Percentiles rank a stretch among this genome's conserved stretches.
These are phyloP conservation scores for Lactifluus hygrophoroides DNA, from an alignment of 768 basidiomycete species.

Conservation along the genomic window DNA sequence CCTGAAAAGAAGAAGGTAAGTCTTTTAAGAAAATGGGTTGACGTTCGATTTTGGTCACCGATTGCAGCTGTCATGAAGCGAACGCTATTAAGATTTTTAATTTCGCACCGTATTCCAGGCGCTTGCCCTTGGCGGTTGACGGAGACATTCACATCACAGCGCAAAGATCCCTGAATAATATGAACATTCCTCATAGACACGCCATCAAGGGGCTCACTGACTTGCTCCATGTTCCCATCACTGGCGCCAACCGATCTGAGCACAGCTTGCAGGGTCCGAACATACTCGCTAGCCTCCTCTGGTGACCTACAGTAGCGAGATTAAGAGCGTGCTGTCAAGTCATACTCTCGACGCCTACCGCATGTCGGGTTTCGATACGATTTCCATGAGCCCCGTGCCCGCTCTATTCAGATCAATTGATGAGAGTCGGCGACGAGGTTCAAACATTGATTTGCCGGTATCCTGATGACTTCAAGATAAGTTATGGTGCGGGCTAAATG, in stretches of 20 bases:
- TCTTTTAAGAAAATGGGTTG: not conserved
- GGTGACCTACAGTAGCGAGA: slow-evolving; percentile 42
- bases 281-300: slow-evolving; percentile 86
- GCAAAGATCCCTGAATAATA: slow-evolving; percentile 70
- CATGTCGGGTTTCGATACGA: slow-evolving; percentile 91
- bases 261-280: slow-evolving; percentile 70
- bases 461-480: slow-evolving; percentile 44
- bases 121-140: slow-evolving; percentile 58
- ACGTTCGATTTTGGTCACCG: slow-evolving; percentile 34
- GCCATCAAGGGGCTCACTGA: slow-evolving; percentile 27
- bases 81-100: slow-evolving; percentile 94
- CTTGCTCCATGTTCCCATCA: slow-evolving; percentile 97
- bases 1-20: slow-evolving; percentile 35
- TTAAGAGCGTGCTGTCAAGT: not conserved
- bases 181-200: not conserved
- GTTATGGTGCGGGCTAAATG: not conserved
- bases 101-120: slow-evolving; percentile 82
- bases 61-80: slow-evolving; percentile 80
- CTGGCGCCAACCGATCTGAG: slow-evolving; percentile 79
- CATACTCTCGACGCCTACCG: slow-evolving; percentile 29
- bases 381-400: slow-evolving; percentile 87
- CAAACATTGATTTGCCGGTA: slow-evolving; percentile 77
- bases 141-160: slow-evolving; percentile 95
- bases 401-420: slow-evolving; percentile 86
- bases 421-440: slow-evolving; percentile 41